These are phyloP conservation scores for Leishmania lainsoni DNA, from an alignment of 208 protist genomes.

Conservation along the genomic window DNA sequence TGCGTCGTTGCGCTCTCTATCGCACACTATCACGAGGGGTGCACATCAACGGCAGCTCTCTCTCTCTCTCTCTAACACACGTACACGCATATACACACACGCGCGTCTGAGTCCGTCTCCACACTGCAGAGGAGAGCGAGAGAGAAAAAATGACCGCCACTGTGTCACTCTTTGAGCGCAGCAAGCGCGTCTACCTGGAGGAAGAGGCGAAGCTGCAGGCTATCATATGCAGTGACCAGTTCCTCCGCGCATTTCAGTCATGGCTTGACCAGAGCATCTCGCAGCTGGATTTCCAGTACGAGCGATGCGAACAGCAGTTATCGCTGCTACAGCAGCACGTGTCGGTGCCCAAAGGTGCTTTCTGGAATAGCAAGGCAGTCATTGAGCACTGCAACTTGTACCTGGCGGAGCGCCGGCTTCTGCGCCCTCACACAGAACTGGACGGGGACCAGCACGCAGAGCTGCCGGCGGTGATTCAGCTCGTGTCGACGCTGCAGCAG, in stretches of 20 bases:
- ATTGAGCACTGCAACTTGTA: slow-evolving; percentile 91
- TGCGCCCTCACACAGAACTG: slow-evolving; percentile 25
- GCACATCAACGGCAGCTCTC: not conserved
- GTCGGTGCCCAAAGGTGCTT: slow-evolving; percentile 57
- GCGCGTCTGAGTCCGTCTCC: not conserved
- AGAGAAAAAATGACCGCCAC: slow-evolving; percentile 41
- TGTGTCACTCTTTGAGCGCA: slow-evolving; percentile 80
- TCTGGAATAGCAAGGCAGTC: slow-evolving; percentile 88
- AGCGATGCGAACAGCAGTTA: slow-evolving; percentile 83
- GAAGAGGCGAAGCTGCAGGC: slow-evolving; percentile 81
- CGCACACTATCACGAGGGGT: not conserved
- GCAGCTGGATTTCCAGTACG: slow-evolving; percentile 82
- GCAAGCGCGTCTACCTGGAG: slow-evolving; percentile 82
- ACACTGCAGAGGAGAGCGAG: not conserved
- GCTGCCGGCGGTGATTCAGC: slow-evolving; percentile 78
- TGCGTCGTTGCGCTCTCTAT: not conserved
- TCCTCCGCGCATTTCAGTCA: slow-evolving; percentile 66
- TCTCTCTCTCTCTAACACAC: not conserved
- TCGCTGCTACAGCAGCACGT: slow-evolving; percentile 85
- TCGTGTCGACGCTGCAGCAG: slow-evolving; percentile 77
- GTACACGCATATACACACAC: slow-evolving; percentile 1
- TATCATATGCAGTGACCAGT: slow-evolving; percentile 64
- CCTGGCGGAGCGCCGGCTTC: slow-evolving; percentile 72
- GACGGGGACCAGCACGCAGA: slow-evolving; percentile 41
- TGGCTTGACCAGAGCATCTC: slow-evolving; percentile 86